These are phyloP conservation scores for Neopestalotiopsis sp. DNA, from an alignment of 2,329 filamentous ascomycete genomes.

Conservation along the genomic window DNA sequence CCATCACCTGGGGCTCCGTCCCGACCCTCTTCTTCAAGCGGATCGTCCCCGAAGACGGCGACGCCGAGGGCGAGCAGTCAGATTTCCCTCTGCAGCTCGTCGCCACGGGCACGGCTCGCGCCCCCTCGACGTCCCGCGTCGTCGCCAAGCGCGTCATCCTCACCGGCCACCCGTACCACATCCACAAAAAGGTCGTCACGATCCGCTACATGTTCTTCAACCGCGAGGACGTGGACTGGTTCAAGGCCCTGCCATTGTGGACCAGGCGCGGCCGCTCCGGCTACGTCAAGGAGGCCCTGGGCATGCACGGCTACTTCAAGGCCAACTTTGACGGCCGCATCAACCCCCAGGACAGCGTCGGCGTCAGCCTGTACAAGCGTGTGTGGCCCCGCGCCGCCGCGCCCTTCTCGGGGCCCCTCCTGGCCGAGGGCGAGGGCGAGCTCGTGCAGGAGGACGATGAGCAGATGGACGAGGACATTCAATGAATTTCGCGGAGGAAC, in stretches of 20 bases:
- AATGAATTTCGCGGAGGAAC: conserved; percentile 20
- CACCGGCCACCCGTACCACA: conserved; percentile 97
- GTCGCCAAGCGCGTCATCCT: conserved; percentile 93
- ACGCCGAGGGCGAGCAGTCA: conserved; percentile 47
- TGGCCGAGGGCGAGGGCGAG: conserved; percentile 40
- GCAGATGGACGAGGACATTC: conserved; percentile 48
- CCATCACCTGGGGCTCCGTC: conserved; percentile 90
- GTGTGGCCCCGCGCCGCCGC: conserved; percentile 78
- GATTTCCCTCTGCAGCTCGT: conserved; percentile 71
- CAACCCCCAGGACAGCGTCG: conserved; percentile 93
- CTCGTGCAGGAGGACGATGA: conserved; percentile 28
- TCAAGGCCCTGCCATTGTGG: conserved; percentile 95
- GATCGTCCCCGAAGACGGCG: conserved; percentile 46
- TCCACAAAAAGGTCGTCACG: conserved; percentile 96
- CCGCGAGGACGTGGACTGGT: conserved; percentile 93
- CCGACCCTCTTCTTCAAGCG: conserved; percentile 88
- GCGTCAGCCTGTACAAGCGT: conserved; percentile 86
- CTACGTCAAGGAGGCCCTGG: conserved; percentile 91
- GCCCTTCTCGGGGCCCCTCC: conserved; percentile 49
- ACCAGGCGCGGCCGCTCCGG: conserved; percentile 87
- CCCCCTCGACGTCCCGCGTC: conserved; percentile 77
- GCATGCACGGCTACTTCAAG: conserved; percentile 99
- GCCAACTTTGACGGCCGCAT: conserved; percentile 96
- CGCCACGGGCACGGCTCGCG: conserved; percentile 84
- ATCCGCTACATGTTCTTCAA: conserved; percentile 99